Conservation (phyloP, 2,329 filamentous ascomycete species). For the Penicillium hesseltinei region DNA sequence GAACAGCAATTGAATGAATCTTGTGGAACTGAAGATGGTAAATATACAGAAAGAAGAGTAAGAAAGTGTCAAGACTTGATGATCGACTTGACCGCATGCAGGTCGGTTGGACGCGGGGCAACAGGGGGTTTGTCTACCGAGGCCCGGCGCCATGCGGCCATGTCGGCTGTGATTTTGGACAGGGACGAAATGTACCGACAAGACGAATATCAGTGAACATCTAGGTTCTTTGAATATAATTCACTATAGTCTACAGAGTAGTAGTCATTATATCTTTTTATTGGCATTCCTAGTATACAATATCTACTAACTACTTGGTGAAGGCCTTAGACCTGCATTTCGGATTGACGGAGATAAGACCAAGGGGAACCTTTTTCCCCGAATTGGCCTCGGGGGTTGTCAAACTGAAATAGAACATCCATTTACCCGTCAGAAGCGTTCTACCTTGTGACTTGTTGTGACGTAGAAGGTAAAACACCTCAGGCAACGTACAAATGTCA, state of each 20-base stretch:
- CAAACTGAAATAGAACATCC: not conserved
- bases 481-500: not conserved
- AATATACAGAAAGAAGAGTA: not conserved
- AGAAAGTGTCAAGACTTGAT: not conserved
- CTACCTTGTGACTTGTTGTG: not conserved
- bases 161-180: not conserved
- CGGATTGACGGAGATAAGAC: not conserved
- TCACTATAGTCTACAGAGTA: not conserved
- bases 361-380: not conserved
- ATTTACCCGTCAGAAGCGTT: conserved; percentile 1
- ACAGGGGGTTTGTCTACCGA: conserved; percentile 19
- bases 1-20: conserved; percentile 1
- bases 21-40: not conserved
- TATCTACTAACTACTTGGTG: not conserved
- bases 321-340: not conserved
- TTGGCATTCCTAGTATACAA: not conserved
- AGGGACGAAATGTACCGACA: not conserved
- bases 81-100: conserved; percentile 14
- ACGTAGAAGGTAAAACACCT: not conserved
- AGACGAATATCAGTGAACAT: not conserved
- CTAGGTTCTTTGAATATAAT: too few species aligned
- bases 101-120: conserved; percentile 25
- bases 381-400: not conserved
- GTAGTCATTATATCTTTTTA: not conserved
- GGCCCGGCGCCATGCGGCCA: conserved; percentile 26